Percentiles rank a stretch among this genome's conserved stretches.
Conservation (phyloP, 2,329 filamentous ascomycete species). For the Penicillium sp. region DNA sequence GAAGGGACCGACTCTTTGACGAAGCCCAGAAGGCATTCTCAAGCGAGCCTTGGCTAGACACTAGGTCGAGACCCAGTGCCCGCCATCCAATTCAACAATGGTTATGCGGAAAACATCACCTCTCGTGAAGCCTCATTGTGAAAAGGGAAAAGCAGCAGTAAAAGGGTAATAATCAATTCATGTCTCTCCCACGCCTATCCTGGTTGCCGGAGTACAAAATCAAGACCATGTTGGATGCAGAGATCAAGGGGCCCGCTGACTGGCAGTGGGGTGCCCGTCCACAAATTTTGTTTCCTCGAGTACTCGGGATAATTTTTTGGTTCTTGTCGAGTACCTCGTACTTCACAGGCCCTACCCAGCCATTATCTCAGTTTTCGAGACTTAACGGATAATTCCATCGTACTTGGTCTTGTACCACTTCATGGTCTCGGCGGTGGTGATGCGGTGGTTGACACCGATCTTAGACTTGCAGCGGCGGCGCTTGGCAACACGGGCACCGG, state of each 20-base stretch:
- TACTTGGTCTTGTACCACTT: constrained; percentile 97
- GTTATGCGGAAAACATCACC: constrained; percentile 50
- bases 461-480: constrained; percentile 80
- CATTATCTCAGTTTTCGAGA: constrained; percentile 12
- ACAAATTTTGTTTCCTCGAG: constrained; percentile 22
- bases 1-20: constrained; percentile 20
- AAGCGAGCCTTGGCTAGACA: constrained; percentile 17
- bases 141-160: constrained; percentile 33
- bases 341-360: constrained; percentile 19
- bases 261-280: constrained; percentile 12
- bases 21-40: constrained; percentile 12
- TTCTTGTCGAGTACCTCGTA: constrained; percentile 28
- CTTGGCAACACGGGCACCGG: constrained; percentile 94
- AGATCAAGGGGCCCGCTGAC: constrained; percentile 19
- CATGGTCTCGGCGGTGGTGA: constrained; percentile 89
- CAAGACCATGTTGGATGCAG: constrained; percentile 24
- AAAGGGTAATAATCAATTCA: constrained; percentile 28
- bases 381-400: constrained; percentile 98
- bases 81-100: constrained; percentile 43
- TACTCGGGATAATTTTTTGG: constrained; percentile 18
- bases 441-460: constrained; percentile 81
- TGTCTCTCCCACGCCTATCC: constrained; percentile 36
- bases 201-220: constrained; percentile 32
- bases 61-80: constrained; percentile 9
- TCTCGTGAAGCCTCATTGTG: constrained; percentile 51